Percentiles rank a stretch among this genome's conserved stretches.
phyloP scores from a whole-genome alignment of 192 early-diverging fungal genomes.

The Chytriomyces hyalinus region DNA sequence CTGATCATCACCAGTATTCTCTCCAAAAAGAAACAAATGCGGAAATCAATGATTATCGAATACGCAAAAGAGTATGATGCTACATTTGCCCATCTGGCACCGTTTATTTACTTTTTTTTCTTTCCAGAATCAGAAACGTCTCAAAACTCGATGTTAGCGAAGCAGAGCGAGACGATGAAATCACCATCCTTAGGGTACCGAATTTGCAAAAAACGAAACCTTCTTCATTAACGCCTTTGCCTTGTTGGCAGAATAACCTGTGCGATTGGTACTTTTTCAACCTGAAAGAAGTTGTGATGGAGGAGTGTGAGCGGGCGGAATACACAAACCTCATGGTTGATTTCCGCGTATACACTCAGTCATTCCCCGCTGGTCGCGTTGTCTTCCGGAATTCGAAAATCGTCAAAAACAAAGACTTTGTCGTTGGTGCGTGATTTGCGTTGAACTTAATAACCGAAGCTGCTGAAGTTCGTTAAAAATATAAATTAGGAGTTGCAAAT shows the following conservation, averaged over 20 bases:
- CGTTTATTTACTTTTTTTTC: not conserved
- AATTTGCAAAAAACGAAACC: not conserved
- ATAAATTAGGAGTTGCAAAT: conserved; percentile 1
- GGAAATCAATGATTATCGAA: conserved; percentile 54
- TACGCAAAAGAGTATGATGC: conserved; percentile 47
- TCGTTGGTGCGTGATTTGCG: conserved; percentile 34
- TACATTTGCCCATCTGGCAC: not conserved
- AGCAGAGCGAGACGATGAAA: conserved; percentile 38
- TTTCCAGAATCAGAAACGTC: conserved; percentile 15
- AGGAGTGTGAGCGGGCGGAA: conserved; percentile 57
- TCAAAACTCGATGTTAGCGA: conserved; percentile 38
- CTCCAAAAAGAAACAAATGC: conserved; percentile 52
- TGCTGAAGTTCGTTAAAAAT: not conserved
- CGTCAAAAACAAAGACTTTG: conserved; percentile 46
- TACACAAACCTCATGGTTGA: conserved; percentile 51
- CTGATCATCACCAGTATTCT: conserved; percentile 46
- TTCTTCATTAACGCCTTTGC: not conserved
- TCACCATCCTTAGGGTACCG: conserved; percentile 29
- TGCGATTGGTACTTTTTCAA: conserved; percentile 57
- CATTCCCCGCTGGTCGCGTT: conserved; percentile 41
- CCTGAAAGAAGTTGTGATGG: conserved; percentile 49
- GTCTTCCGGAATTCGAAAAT: conserved; percentile 52
- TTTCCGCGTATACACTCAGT: conserved; percentile 34
- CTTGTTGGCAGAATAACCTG: conserved; percentile 37
- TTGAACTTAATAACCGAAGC: not conserved